Base-by-base conservation (phyloP, 2,329 filamentous ascomycete genomes). In the Cryoendolithus antarcticus region DNA sequence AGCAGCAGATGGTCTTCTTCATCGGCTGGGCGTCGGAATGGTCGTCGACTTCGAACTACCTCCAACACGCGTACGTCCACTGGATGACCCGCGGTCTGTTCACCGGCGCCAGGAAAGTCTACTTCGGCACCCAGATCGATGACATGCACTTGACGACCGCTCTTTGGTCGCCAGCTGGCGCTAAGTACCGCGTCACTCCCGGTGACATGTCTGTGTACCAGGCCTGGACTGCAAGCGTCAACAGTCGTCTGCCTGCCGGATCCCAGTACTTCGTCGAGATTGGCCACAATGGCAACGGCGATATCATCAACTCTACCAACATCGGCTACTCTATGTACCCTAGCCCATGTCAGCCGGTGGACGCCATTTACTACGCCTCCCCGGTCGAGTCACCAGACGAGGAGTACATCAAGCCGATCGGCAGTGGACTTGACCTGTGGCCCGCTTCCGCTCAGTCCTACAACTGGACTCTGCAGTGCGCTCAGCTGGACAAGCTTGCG, bases 1-100 rank as follows among this genome's bases (percentile, higher is more conserved):
- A 75, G 44, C 64, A 77, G 58, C 73, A 78, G 56, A 75, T 78
- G 71, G 74, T 67, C 3, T 77, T 71, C 61, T 77, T 77, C 59
- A 67, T 71, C 38, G 58, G 62, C 10, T 75, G 72, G 45, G 68
- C 68, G 34, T 63, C 67, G 5, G 60, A 62, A 34, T 72, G 69
- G 70, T 65, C 66, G 37, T 61, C 65, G 9, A 68, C 72, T 2
- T 74, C 70, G 48, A 75, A 67, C 54, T 74, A 67, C 49, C 55
- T 77, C 35, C 74, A 77, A 56, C 75, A 79, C 56, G 64, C 74
- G 8, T 77, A 71, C 66, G 77, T 79, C 43, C 69, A 69, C 48
- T 79, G 74, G 74, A 53, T 75, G 28, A 77, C 75, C 4, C 66
- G 72, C 44, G 74, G 75, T 30, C 55, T 77, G 6, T 71, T 72